Conservation (phyloP, 805 yeast species). For the Yarrowia yakushimensis region DNA sequence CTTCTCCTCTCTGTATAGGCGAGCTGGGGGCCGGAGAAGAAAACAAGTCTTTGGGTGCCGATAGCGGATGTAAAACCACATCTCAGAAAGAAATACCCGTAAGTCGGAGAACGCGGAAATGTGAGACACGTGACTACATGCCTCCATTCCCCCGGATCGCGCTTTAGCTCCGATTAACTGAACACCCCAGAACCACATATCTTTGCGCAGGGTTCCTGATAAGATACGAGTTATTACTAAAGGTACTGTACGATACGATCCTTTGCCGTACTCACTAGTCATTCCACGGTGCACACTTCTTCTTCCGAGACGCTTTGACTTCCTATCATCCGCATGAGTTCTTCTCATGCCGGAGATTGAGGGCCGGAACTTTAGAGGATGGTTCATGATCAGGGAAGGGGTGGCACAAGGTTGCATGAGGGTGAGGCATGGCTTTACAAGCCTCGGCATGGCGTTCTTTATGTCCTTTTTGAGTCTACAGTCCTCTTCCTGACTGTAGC, state of each 20-base stretch:
- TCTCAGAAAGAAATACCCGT: background rate
- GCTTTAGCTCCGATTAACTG: background rate
- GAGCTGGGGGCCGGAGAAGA: too few species aligned
- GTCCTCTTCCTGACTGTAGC: too few species aligned
- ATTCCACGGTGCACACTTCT: background rate
- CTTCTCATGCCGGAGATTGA: background rate
- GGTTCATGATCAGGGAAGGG: background rate
- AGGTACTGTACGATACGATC: too few species aligned
- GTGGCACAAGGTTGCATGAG: background rate
- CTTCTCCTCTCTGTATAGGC: slow-evolving; percentile 1
- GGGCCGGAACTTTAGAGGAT: background rate
- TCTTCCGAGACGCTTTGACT: background rate
- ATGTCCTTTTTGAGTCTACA: too few species aligned
- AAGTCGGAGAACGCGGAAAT: background rate
- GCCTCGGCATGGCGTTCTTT: too few species aligned
- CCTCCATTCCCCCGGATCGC: background rate
- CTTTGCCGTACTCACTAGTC: too few species aligned
- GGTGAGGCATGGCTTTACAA: too few species aligned
- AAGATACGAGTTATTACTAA: too few species aligned
- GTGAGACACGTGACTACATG: background rate
- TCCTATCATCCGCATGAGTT: background rate
- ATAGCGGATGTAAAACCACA: background rate
- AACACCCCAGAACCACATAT: too few species aligned
- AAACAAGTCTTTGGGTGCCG: background rate
- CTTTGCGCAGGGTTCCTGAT: too few species aligned